phyloP scores from a whole-genome alignment of 2,329 filamentous ascomycete genomes.

The Pyricularia grisea region DNA sequence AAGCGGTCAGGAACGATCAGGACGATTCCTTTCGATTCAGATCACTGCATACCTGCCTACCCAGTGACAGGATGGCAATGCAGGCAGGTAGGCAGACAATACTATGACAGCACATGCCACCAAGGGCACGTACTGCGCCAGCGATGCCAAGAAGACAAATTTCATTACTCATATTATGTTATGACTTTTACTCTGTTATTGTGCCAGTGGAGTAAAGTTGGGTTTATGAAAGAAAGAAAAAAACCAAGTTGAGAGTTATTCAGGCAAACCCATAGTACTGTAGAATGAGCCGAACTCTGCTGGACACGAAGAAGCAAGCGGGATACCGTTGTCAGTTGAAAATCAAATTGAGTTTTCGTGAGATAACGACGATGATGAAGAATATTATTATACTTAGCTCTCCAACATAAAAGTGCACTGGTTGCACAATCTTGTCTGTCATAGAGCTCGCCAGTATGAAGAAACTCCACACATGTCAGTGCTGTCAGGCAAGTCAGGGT shows the following conservation, averaged over 20 bases:
- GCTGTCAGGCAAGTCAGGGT: neutral
- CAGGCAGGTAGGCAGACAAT: neutral
- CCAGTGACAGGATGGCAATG: no score
- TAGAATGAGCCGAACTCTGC: no score
- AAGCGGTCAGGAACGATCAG: neutral
- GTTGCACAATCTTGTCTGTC: neutral
- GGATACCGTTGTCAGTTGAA: no score
- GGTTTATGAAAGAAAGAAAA: no score
- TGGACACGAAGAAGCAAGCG: no score
- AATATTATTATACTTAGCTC: no score
- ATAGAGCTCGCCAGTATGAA: neutral
- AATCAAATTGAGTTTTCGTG: no score
- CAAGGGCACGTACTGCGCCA: neutral
- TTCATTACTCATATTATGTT: neutral
- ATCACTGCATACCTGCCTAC: neutral
- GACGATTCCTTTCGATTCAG: neutral
- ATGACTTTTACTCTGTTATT: neutral
- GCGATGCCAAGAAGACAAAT: neutral
- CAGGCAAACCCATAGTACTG: no score
- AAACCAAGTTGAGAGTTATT: no score
- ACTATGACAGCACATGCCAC: neutral
- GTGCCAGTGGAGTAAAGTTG: no score
- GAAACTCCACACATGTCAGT: neutral
- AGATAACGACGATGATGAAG: no score
- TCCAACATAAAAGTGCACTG: no score